Conservation (phyloP, 352 stramenopile genomes). For the Pythium sp. region DNA sequence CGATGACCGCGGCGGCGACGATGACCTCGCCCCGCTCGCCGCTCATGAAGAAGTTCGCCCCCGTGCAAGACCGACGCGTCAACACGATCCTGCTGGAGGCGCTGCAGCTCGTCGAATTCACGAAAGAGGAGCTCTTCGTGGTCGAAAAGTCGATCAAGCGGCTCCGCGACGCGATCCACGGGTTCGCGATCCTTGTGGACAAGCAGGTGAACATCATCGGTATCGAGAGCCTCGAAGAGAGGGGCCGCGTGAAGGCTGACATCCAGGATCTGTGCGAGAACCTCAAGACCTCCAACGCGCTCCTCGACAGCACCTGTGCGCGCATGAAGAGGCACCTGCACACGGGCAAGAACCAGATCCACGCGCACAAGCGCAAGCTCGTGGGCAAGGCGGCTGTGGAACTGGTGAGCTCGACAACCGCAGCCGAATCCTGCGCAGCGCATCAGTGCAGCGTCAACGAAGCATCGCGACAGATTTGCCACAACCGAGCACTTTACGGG, state of each 20-base stretch:
- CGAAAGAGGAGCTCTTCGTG: constrained; percentile 46
- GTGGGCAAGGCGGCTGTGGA: constrained; percentile 25
- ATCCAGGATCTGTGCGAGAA: constrained; percentile 62
- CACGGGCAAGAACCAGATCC: constrained; percentile 46
- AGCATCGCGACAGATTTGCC: neutral
- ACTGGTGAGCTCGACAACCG: constrained; percentile 15
- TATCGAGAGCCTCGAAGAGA: constrained; percentile 36
- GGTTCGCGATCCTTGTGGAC: constrained; percentile 70
- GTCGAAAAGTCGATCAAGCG: constrained; percentile 61
- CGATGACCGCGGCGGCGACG: neutral
- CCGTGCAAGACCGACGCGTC: constrained; percentile 49
- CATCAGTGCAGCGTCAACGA: constrained; percentile 14
- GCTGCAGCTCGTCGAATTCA: constrained; percentile 62
- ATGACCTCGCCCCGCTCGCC: constrained; percentile 29
- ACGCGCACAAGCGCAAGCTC: constrained; percentile 45
- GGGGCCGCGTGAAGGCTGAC: constrained; percentile 48
- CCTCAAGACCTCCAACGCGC: constrained; percentile 47
- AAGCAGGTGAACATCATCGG: constrained; percentile 73
- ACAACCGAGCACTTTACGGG: constrained; percentile 8
- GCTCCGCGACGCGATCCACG: constrained; percentile 55
- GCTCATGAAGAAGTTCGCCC: constrained; percentile 57
- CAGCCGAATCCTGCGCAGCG: constrained; percentile 7
- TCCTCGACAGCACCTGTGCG: constrained; percentile 52
- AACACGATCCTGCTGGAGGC: constrained; percentile 62
- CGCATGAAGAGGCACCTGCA: constrained; percentile 58